A percentile compares a stretch with the other conserved stretches of the same genome.
Evolutionary conservation across 768 basidiomycete species (phyloP).

Genomic region (Hericium erinaceus): DNA sequence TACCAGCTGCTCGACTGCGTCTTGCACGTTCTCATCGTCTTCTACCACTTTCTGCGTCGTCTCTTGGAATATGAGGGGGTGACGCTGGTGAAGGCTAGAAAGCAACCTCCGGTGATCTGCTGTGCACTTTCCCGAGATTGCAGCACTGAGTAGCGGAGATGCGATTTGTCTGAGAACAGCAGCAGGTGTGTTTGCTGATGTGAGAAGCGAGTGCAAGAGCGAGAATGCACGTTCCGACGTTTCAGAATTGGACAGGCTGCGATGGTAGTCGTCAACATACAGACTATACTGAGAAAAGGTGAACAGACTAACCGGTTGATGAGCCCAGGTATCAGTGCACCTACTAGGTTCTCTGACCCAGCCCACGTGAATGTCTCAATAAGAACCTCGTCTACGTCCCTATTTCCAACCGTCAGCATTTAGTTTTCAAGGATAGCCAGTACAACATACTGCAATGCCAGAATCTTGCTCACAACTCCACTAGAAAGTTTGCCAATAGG

Average conservation of each 20-base stretch:
- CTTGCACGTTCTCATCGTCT: slow-evolving; percentile 23
- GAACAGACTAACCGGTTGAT: slow-evolving; percentile 28
- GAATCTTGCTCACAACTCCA: background rate
- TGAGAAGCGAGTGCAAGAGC: slow-evolving; percentile 24
- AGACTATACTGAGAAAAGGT: background rate
- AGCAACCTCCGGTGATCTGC: slow-evolving; percentile 30
- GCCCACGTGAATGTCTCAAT: slow-evolving; percentile 33
- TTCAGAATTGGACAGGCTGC: background rate
- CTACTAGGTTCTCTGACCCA: slow-evolving; percentile 49
- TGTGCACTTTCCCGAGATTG: slow-evolving; percentile 3
- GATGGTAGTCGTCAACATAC: background rate
- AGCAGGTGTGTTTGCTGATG: slow-evolving; percentile 16
- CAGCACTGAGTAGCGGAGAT: slow-evolving; percentile 6
- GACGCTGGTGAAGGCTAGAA: slow-evolving; percentile 53
- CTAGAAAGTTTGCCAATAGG: background rate
- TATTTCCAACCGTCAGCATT: slow-evolving; percentile 13
- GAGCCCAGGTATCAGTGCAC: slow-evolving; percentile 39
- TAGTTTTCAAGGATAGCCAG: background rate
- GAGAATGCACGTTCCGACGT: background rate
- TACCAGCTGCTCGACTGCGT: slow-evolving; percentile 42
- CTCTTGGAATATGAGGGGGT: slow-evolving; percentile 40
- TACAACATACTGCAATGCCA: background rate
- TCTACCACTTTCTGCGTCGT: slow-evolving; percentile 29
- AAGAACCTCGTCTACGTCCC: slow-evolving; percentile 39
- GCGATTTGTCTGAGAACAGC: slow-evolving; percentile 15